Evolutionary conservation across 2,329 filamentous ascomycete genomes (phyloP).

Genomic region (Ambrosiella xylebori): DNA sequence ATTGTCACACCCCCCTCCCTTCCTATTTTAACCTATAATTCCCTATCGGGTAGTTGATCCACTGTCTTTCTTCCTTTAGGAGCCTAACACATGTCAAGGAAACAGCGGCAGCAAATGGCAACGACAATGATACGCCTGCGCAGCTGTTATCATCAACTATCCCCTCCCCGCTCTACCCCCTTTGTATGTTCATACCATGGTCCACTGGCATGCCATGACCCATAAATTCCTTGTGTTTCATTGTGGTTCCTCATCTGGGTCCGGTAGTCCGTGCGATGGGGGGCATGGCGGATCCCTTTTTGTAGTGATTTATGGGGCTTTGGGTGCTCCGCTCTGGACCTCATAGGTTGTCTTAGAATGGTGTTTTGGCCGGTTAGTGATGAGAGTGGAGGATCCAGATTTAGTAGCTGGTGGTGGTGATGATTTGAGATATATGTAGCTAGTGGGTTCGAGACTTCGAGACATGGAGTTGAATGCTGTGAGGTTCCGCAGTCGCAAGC

Average conservation of each 20-base stretch:
- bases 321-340: background rate
- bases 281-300: background rate
- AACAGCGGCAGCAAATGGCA: background rate
- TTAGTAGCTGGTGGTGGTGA: no score
- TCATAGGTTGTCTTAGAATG: background rate
- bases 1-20: background rate
- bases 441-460: no score
- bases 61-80: background rate
- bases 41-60: background rate
- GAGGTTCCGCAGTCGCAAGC: no score
- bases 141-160: background rate
- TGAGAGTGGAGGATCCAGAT: no score
- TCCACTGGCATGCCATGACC: no score
- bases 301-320: background rate
- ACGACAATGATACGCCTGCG: background rate
- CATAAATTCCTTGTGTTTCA: background rate
- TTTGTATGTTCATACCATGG: no score
- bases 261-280: background rate
- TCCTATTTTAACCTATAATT: background rate
- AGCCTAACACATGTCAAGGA: background rate
- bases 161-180: background rate
- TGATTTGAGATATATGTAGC: no score
- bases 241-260: background rate
- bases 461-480: no score
- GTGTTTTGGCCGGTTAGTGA: no score